These are phyloP conservation scores for Magnolia officinalis DNA, from an alignment of 164 flowering plant species.

Conservation along the genomic window DNA sequence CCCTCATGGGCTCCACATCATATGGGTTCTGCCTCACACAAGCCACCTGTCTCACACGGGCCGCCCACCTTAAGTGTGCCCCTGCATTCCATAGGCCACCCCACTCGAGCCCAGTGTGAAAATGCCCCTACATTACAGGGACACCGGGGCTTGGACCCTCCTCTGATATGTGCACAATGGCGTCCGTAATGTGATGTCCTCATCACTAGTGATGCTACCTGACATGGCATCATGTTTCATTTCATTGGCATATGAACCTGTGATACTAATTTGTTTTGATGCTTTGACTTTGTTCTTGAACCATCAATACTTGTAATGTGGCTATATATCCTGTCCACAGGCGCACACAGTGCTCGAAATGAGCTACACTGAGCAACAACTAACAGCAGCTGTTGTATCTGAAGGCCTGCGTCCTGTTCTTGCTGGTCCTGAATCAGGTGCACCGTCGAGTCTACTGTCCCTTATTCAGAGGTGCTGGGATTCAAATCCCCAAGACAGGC, in stretches of 20 bases:
- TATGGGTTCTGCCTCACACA: too few species aligned
- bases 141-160: too few species aligned
- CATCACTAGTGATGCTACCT: background rate
- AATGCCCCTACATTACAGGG: too few species aligned
- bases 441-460: slow-evolving; percentile 45
- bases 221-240: background rate
- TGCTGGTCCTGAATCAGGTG: slow-evolving; percentile 50
- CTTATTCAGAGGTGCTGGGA: slow-evolving; percentile 87
- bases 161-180: background rate
- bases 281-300: background rate
- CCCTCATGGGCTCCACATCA: too few species aligned
- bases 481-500: slow-evolving; percentile 60
- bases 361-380: slow-evolving; percentile 95
- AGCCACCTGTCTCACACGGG: too few species aligned
- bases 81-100: too few species aligned
- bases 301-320: background rate
- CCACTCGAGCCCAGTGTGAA: too few species aligned
- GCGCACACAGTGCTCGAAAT: slow-evolving; percentile 98
- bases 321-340: slow-evolving; percentile 31
- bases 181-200: background rate
- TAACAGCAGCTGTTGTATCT: slow-evolving; percentile 85
- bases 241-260: background rate
- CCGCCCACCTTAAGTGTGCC: too few species aligned
- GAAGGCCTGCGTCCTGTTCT: slow-evolving; percentile 77
- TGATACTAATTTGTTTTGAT: background rate